Evolutionary conservation across 1,284 basidiomycete species (phyloP).

Genomic region (Ustilago sp.): DNA sequence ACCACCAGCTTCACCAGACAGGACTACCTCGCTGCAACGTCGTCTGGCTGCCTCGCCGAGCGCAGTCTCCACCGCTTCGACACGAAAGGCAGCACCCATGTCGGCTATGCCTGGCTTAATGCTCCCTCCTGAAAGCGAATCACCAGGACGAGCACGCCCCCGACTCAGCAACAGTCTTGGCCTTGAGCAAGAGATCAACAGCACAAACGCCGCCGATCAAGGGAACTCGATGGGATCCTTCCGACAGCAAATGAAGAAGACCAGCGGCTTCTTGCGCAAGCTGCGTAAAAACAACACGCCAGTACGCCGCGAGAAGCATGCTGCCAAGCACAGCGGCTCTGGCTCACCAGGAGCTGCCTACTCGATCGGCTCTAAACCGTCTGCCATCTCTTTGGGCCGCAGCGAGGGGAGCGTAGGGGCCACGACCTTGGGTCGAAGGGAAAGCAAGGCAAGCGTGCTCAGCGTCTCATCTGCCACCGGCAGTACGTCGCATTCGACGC

Average conservation of each 20-base stretch:
- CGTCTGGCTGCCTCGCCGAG: constrained; percentile 5
- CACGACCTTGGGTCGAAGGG: constrained; percentile 17
- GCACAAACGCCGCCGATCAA: constrained; percentile 2
- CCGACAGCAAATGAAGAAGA: constrained; percentile 64
- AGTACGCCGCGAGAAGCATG: constrained; percentile 20
- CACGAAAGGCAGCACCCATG: constrained; percentile 15
- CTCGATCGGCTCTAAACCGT: constrained; percentile 32
- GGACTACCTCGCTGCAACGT: constrained; percentile 44
- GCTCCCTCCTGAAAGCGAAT: constrained; percentile 9
- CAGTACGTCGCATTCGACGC: constrained; percentile 22
- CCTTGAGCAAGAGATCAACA: constrained; percentile 45
- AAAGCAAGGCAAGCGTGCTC: constrained; percentile 28
- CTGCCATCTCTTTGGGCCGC: constrained; percentile 27
- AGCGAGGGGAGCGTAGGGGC: constrained; percentile 5
- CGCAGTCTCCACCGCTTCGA: constrained; percentile 5
- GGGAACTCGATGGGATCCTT: constrained; percentile 34
- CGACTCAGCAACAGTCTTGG: constrained; percentile 33
- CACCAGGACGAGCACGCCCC: constrained; percentile 17
- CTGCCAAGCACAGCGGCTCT: constrained; percentile 1
- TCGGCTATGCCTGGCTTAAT: constrained; percentile 22
- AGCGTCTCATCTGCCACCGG: constrained; percentile 23
- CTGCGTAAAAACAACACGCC: constrained; percentile 33
- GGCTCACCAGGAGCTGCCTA: constrained; percentile 17
- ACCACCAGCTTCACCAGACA: constrained; percentile 34
- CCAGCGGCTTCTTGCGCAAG: constrained; percentile 61